Percentiles rank a stretch among this genome's conserved stretches.
These are phyloP conservation scores for Chalciporus sp. DNA, from an alignment of 1,284 basidiomycete species.

Conservation along the genomic window DNA sequence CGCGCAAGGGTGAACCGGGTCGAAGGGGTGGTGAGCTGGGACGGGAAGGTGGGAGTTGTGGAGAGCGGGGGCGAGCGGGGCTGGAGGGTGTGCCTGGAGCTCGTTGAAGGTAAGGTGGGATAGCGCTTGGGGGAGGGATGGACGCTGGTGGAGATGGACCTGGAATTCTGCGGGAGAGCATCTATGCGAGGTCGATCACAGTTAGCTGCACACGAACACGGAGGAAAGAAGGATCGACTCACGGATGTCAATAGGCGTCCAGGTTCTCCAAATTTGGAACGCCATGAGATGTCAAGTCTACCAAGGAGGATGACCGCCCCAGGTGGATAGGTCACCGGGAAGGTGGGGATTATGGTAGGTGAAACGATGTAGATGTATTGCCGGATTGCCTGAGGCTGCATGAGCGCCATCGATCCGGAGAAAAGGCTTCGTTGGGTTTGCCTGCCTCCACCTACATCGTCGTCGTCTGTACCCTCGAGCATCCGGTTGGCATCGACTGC, in stretches of 20 bases:
- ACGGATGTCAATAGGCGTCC: conserved; percentile 80
- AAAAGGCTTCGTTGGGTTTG: conserved; percentile 44
- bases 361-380: conserved; percentile 84
- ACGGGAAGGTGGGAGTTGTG: conserved; percentile 51
- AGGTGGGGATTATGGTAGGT: conserved; percentile 49
- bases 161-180: conserved; percentile 73
- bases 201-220: neutral
- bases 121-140: conserved; percentile 63
- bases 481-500: conserved; percentile 54
- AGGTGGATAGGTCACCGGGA: conserved; percentile 56
- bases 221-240: conserved; percentile 16
- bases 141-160: conserved; percentile 33
- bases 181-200: conserved; percentile 40
- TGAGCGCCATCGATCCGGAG: conserved; percentile 62
- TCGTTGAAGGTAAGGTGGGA: conserved; percentile 73
- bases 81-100: conserved; percentile 36
- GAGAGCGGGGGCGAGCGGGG: conserved; percentile 54
- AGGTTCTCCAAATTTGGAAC: conserved; percentile 77
- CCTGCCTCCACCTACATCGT: conserved; percentile 25
- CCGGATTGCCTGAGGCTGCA: conserved; percentile 79
- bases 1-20: conserved; percentile 58
- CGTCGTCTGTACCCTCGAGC: conserved; percentile 22
- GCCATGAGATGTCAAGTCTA: conserved; percentile 81
- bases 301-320: conserved; percentile 78
- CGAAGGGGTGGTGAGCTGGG: conserved; percentile 48